Conservation (phyloP, 345 rosid species). For the Eutrema yunnanense region DNA sequence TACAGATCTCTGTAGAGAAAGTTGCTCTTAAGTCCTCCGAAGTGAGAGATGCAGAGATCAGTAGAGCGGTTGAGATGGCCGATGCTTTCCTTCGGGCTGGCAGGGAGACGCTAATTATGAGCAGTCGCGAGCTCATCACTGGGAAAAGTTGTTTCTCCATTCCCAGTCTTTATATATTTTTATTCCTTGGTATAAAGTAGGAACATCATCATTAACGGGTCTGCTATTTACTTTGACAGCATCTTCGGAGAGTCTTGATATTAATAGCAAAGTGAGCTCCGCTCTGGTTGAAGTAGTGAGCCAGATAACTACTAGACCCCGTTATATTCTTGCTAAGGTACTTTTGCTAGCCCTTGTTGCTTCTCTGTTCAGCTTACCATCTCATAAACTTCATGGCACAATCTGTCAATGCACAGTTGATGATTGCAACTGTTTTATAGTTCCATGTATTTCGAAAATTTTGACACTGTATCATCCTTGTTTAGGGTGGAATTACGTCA, state of each 20-base stretch:
- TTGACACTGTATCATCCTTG: conserved; percentile 14
- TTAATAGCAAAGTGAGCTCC: conserved; percentile 95
- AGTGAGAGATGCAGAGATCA: conserved; percentile 75
- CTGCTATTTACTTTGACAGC: conserved; percentile 40
- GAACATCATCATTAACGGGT: conserved; percentile 1
- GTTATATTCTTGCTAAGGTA: conserved; percentile 98
- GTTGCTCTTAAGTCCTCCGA: conserved; percentile 67
- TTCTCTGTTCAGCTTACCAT: conserved; percentile 6
- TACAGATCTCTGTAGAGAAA: conserved; percentile 80
- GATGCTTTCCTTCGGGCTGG: conserved; percentile 51
- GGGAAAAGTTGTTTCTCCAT: conserved; percentile 60
- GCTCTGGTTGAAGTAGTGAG: conserved; percentile 89
- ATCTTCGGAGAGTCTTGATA: conserved; percentile 86
- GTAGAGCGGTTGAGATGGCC: conserved; percentile 67
- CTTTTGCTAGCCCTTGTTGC: neutral
- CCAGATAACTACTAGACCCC: conserved; percentile 72
- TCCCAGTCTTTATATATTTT: neutral
- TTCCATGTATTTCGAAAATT: neutral
- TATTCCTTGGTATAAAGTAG: neutral
- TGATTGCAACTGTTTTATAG: neutral
- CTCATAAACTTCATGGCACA: neutral
- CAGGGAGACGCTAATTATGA: conserved; percentile 82
- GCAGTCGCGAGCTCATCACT: conserved; percentile 83
- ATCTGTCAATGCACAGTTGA: neutral
- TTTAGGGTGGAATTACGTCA: conserved; percentile 94